phyloP scores from a whole-genome alignment of 495 filamentous ascomycete species.

The Aspergillus ellipticus region DNA sequence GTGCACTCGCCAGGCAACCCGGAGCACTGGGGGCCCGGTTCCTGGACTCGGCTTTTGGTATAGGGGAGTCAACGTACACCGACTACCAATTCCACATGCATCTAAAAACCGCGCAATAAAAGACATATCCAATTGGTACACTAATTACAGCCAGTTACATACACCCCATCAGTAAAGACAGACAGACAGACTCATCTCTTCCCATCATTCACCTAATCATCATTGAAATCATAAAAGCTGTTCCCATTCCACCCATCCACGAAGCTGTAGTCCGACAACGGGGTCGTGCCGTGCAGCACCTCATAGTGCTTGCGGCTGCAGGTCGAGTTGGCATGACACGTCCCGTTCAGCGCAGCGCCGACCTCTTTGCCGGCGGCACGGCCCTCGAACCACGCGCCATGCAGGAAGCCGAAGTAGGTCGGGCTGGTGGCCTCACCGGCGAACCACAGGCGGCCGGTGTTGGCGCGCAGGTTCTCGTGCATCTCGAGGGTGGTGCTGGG shows the following conservation, averaged over 20 bases:
- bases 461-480: conserved; percentile 69
- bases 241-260: conserved; percentile 34
- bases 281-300: conserved; percentile 27
- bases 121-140: too few species aligned
- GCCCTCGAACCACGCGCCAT: conserved; percentile 63
- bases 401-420: conserved; percentile 68
- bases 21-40: too few species aligned
- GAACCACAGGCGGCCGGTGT: conserved; percentile 62
- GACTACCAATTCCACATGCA: too few species aligned
- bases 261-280: conserved; percentile 11
- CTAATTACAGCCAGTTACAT: too few species aligned
- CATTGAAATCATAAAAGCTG: conserved; percentile 15
- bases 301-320: conserved; percentile 1
- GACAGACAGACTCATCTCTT: too few species aligned
- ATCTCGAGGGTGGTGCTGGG: conserved; percentile 58
- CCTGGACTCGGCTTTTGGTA: too few species aligned
- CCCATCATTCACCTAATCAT: conserved; percentile 7
- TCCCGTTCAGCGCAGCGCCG: conserved; percentile 29
- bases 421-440: conserved; percentile 68
- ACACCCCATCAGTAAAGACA: too few species aligned
- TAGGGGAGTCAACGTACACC: too few species aligned
- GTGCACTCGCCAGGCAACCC: too few species aligned
- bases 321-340: neutral
- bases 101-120: too few species aligned
- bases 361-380: conserved; percentile 48